phyloP scores from a whole-genome alignment of 176 grass and related monocot species.

The Triticum aestivum region DNA sequence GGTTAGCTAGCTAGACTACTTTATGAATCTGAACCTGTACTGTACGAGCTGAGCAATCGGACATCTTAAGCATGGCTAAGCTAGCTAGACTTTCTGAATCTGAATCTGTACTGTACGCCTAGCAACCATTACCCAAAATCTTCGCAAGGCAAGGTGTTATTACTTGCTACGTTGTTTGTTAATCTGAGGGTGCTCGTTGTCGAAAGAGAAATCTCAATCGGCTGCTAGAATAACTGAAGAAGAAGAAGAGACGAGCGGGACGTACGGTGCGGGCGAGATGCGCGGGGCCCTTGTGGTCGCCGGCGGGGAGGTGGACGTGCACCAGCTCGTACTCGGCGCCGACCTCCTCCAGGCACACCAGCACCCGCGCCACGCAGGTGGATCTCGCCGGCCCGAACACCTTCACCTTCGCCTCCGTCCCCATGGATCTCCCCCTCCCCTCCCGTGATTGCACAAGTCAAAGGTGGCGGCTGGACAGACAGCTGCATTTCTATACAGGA shows the following conservation, averaged over 20 bases:
- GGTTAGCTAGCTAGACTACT: neutral
- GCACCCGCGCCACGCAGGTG: conserved; percentile 30
- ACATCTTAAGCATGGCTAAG: no score
- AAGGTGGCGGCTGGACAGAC: no score
- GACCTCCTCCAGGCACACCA: conserved; percentile 41
- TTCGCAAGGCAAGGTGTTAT: no score
- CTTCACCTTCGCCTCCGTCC: conserved; percentile 5
- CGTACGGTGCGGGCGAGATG: conserved; percentile 36
- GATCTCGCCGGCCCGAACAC: conserved; percentile 35
- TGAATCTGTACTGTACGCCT: no score
- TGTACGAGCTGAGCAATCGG: neutral
- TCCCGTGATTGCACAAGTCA: neutral
- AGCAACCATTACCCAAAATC: no score
- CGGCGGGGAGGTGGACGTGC: conserved; percentile 28
- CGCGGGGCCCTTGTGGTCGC: conserved; percentile 41
- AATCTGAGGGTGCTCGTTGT: no score
- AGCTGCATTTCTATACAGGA: no score
- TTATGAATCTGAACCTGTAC: neutral
- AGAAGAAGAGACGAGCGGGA: neutral
- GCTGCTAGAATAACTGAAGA: no score
- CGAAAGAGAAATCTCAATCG: no score
- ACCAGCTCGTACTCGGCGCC: conserved; percentile 40
- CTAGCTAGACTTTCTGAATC: neutral
- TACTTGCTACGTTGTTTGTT: no score
- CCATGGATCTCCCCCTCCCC: neutral